A percentile compares a stretch with the other conserved stretches of the same genome.
Conservation (phyloP, 179 eudicot species). For the Actinidia chinensis region DNA sequence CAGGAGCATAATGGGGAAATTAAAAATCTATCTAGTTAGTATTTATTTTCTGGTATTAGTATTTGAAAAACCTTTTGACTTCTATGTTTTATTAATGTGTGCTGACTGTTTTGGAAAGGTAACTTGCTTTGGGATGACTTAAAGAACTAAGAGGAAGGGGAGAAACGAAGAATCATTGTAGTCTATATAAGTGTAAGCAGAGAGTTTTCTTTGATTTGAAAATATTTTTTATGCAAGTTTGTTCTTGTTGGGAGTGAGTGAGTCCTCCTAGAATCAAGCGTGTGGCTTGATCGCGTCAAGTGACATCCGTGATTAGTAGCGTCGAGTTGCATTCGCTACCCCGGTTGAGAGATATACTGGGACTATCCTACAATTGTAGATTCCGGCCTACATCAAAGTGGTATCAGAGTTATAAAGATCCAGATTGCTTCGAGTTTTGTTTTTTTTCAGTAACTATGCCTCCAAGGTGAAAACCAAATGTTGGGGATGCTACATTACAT, state of each 20-base stretch:
- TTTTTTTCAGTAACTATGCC: not conserved
- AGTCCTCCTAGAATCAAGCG: not conserved
- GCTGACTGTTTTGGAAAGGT: too few species aligned
- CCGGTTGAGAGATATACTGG: not conserved
- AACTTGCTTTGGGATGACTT: not conserved
- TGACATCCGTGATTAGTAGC: not conserved
- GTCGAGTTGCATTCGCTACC: not conserved
- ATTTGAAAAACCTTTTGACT: too few species aligned
- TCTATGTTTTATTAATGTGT: not conserved
- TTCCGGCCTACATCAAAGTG: not conserved
- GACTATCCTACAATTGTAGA: not conserved
- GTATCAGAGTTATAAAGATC: not conserved
- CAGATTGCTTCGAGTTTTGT: not conserved
- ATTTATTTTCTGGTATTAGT: not conserved
- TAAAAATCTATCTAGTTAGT: not conserved
- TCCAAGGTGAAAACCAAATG: not conserved
- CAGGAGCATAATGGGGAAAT: not conserved
- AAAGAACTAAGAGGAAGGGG: not conserved
- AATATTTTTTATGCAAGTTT: not conserved
- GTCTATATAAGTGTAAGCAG: not conserved
- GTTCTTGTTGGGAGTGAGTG: not conserved
- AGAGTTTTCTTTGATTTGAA: not conserved
- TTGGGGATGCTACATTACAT: not conserved
- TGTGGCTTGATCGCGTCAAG: not conserved
- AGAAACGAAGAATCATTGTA: not conserved